These are phyloP conservation scores for Dothistroma septosporum DNA, from an alignment of 2,329 filamentous ascomycete genomes.

Conservation along the genomic window DNA sequence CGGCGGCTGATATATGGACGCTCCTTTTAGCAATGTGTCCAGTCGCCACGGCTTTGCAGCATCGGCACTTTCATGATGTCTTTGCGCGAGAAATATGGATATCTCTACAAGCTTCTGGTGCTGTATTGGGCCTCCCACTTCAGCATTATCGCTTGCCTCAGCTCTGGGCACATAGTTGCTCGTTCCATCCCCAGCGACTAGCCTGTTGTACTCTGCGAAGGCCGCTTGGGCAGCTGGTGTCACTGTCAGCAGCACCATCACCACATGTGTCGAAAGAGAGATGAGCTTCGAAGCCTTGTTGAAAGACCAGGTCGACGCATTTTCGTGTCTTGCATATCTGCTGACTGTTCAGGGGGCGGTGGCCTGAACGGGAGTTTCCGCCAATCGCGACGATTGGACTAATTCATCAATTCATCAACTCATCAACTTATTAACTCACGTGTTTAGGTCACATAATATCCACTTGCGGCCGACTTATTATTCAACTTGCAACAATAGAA, in stretches of 20 bases:
- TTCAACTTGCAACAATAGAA: no score
- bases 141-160: slow-evolving; percentile 20
- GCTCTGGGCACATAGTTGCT: slow-evolving; percentile 4
- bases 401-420: no score
- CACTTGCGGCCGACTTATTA: no score
- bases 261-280: not conserved
- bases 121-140: slow-evolving; percentile 64
- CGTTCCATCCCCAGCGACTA: slow-evolving; percentile 10
- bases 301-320: not conserved
- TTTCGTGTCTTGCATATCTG: not conserved
- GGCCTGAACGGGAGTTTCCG: no score
- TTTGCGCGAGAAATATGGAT: slow-evolving; percentile 50
- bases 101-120: slow-evolving; percentile 65
- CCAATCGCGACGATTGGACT: no score
- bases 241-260: slow-evolving; percentile 76
- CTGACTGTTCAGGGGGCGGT: no score
- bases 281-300: not conserved
- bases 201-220: slow-evolving; percentile 39
- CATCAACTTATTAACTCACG: no score
- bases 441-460: no score
- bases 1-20: slow-evolving; percentile 72
- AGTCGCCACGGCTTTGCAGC: slow-evolving; percentile 47
- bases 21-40: slow-evolving; percentile 67
- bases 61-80: slow-evolving; percentile 12
- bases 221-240: slow-evolving; percentile 64